phyloP scores from a whole-genome alignment of 2,329 filamentous ascomycete genomes.

The Ophiostoma fasciatum region DNA sequence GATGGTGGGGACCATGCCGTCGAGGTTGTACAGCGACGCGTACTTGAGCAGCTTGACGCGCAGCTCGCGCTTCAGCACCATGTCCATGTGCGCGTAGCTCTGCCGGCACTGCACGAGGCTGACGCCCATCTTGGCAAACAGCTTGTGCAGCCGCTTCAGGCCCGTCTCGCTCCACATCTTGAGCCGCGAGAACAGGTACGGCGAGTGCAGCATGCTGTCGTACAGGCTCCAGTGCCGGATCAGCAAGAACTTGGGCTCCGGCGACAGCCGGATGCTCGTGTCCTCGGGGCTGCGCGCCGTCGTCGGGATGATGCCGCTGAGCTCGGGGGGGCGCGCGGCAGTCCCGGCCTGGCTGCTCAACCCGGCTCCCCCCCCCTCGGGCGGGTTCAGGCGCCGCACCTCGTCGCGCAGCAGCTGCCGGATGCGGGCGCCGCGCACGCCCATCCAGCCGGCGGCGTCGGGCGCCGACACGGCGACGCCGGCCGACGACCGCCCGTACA shows the following conservation, averaged over 20 bases:
- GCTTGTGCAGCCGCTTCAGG: constrained; percentile 76
- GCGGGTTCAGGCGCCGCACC: constrained; percentile 82
- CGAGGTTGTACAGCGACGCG: constrained; percentile 81
- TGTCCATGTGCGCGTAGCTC: constrained; percentile 96
- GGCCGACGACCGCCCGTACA: constrained; percentile 75
- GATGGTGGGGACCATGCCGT: constrained; percentile 75
- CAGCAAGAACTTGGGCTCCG: constrained; percentile 83
- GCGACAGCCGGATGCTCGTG: constrained; percentile 79
- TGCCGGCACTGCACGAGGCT: constrained; percentile 88
- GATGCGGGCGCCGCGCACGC: constrained; percentile 67
- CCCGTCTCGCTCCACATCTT: constrained; percentile 92
- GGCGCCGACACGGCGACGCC: constrained; percentile 51
- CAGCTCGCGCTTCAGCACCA: constrained; percentile 74
- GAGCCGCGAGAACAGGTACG: constrained; percentile 79
- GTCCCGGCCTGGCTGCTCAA: too few species aligned
- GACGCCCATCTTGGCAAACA: constrained; percentile 96
- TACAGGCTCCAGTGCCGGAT: constrained; percentile 96
- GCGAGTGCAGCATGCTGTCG: constrained; percentile 95
- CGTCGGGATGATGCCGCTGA: constrained; percentile 72
- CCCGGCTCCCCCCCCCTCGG: constrained; percentile 29
- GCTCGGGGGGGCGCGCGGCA: constrained; percentile 42
- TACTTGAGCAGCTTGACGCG: constrained; percentile 80
- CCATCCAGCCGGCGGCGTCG: constrained; percentile 59
- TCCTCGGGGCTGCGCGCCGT: constrained; percentile 81
- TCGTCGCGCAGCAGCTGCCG: constrained; percentile 81